Evolutionary conservation across 129 eudicot species (phyloP), one percentile per base, ranked within the genome.

Genomic region (Ambrosia artemisiifolia): DNA sequence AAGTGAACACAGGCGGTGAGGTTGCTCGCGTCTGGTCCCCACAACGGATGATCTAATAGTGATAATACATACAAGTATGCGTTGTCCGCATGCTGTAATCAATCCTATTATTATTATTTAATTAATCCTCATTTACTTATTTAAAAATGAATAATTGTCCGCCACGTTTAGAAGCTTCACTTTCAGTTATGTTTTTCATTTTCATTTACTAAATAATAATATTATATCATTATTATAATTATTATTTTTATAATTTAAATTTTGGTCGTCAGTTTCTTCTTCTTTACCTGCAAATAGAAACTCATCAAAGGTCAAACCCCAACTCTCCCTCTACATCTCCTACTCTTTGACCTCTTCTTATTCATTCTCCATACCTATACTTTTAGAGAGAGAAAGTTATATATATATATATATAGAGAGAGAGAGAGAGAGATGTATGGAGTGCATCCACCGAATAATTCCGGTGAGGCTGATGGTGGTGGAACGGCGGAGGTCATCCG

Each of bases 341-440:
- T 18, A 38, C 8, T 30, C 49, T 75, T 74, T 74, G 72, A 67
- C 75, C 28, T 79, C 60, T 38, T 54, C 60, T 5, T 40, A n/a
- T n/a, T n/a, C n/a, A 18, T 62, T 19, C 72, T 60, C 61, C 63
- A 79, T 51, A 54, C 53, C 67, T 72, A 14, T 44, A 65, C 55
- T 79, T 65, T 50, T 12, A 57, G 60, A 73, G 66, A 72, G 69
- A 73, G 64, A 69, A 54, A 72, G 24, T 40, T 44, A 57, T 3
- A 24, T 24, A 24, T 24, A 24, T 24, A 24, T 1, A 24, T 24
- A 24, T 24, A 24, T 24, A 24, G 0, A 8, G 65, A 83, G 53
- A 73, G 69, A 62, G 34, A 57, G 16, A 51, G 14, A 80, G 76
- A 83, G 68, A 87, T 87, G 92, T 70, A 87, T 55, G 86, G 77